phyloP scores from a whole-genome alignment of 108 stramenopile species.

The Cyclotella atomus region DNA sequence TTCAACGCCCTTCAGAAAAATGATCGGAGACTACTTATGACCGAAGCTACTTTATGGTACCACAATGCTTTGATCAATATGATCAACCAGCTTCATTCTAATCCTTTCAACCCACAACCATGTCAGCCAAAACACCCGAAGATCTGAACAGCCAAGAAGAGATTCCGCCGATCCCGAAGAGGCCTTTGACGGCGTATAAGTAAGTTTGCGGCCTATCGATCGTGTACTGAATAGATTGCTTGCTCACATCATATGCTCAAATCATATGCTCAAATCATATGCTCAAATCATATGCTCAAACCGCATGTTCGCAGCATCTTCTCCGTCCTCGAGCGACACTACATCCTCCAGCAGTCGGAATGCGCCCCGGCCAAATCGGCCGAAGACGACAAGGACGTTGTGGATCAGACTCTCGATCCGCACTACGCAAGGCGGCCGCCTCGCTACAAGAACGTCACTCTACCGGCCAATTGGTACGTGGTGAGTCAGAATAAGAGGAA shows the following conservation, averaged over 20 bases:
- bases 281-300: too few relatives aligned
- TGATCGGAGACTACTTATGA: too few relatives aligned
- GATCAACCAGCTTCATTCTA: too few relatives aligned
- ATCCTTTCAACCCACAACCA: too few relatives aligned
- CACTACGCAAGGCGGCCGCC: not conserved
- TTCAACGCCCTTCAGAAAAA: too few relatives aligned
- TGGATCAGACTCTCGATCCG: not conserved
- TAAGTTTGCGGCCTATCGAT: not conserved
- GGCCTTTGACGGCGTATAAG: not conserved
- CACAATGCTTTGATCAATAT: too few relatives aligned
- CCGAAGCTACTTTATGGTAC: too few relatives aligned
- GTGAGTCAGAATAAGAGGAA: not conserved
- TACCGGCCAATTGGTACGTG: not conserved
- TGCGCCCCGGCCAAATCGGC: not conserved
- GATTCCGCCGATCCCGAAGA: not conserved
- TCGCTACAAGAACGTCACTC: not conserved
- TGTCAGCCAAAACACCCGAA: too few relatives aligned
- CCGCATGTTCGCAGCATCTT: not conserved
- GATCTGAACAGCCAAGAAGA: too few relatives aligned
- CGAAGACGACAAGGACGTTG: not conserved
- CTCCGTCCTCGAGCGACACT: not conserved
- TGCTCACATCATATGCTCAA: too few relatives aligned
- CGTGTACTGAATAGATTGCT: not conserved
- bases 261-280: too few relatives aligned
- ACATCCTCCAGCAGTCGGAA: not conserved